Percentiles rank a stretch among this genome's conserved stretches.
Evolutionary conservation across 345 rosid genomes (phyloP).

Genomic region (Eucalyptus paniculata): DNA sequence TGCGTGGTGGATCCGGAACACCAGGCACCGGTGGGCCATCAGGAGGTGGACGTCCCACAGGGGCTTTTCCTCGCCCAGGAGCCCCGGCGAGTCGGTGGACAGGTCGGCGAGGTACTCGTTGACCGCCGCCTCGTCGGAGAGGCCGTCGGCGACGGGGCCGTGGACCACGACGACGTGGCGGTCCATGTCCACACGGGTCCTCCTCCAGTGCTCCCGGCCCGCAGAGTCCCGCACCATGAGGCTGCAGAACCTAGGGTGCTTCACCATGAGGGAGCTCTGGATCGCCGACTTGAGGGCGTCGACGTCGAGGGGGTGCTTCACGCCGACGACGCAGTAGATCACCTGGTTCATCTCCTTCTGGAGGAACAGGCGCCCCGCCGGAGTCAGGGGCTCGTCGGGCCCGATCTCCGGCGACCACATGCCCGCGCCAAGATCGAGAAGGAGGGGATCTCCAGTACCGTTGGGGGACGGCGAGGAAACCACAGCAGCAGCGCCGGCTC

Average conservation of each 20-base stretch:
- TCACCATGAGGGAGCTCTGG: conserved; percentile 15
- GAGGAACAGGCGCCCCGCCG: conserved; percentile 43
- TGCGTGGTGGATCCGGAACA: conserved; percentile 45
- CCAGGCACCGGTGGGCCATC: conserved; percentile 9
- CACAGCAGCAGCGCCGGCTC: too few species aligned
- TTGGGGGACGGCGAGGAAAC: not conserved
- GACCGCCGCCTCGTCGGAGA: not conserved
- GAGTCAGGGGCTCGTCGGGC: conserved; percentile 37
- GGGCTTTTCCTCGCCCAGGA: conserved; percentile 30
- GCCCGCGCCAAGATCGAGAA: not conserved
- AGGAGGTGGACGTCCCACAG: conserved; percentile 50
- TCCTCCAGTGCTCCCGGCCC: conserved; percentile 40
- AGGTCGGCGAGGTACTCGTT: conserved; percentile 40
- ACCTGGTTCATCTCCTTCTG: conserved; percentile 25
- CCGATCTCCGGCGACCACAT: not conserved
- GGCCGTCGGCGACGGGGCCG: not conserved
- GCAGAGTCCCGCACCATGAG: conserved; percentile 26
- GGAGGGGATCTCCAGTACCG: not conserved
- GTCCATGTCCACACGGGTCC: conserved; percentile 27
- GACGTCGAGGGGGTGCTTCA: conserved; percentile 3
- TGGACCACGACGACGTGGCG: conserved; percentile 16
- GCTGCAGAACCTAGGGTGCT: conserved; percentile 48
- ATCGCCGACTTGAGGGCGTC: conserved; percentile 7
- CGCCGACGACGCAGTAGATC: conserved; percentile 34
- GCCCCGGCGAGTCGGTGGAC: conserved; percentile 14